A percentile compares a stretch with the other conserved stretches of the same genome.
phyloP scores from a whole-genome alignment of 495 filamentous ascomycete species.

The Lepidopterella palustris region DNA sequence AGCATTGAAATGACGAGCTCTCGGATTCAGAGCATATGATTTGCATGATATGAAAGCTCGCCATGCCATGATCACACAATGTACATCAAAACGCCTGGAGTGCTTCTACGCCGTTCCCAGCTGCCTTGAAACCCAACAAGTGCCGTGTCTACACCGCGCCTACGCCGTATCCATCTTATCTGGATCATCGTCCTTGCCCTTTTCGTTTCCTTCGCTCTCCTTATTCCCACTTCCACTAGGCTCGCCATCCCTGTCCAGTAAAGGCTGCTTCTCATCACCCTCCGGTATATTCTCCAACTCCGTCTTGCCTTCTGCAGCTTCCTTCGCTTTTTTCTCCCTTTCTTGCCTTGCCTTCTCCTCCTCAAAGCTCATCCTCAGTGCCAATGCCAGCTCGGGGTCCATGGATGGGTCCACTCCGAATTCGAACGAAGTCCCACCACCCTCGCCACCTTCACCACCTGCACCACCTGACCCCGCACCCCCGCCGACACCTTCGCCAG shows the following conservation, averaged over 20 bases:
- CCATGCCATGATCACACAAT: background rate
- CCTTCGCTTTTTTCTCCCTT: conserved; percentile 68
- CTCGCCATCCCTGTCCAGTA: conserved; percentile 61
- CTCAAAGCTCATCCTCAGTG: conserved; percentile 96
- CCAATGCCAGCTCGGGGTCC: conserved; percentile 90
- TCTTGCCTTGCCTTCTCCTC: conserved; percentile 93
- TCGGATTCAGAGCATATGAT: background rate
- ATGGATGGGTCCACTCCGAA: conserved; percentile 73
- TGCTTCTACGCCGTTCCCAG: conserved; percentile 8
- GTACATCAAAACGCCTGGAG: conserved; percentile 16
- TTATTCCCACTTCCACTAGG: conserved; percentile 51
- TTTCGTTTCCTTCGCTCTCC: conserved; percentile 42
- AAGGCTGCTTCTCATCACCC: conserved; percentile 61
- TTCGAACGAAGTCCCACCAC: conserved; percentile 49
- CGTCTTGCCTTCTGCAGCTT: conserved; percentile 62
- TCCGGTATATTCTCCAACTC: conserved; percentile 77
- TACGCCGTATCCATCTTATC: conserved; percentile 91
- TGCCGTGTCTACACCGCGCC: conserved; percentile 15
- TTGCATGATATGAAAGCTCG: background rate
- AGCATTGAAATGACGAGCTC: too few species aligned
- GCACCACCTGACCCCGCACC: conserved; percentile 40
- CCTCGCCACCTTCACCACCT: conserved; percentile 50
- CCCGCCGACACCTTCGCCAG: conserved; percentile 57
- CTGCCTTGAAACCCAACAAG: background rate
- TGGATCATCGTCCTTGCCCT: conserved; percentile 54